Conservation (phyloP, 192 early-diverging fungal genomes). For the Coemansia sp. region DNA sequence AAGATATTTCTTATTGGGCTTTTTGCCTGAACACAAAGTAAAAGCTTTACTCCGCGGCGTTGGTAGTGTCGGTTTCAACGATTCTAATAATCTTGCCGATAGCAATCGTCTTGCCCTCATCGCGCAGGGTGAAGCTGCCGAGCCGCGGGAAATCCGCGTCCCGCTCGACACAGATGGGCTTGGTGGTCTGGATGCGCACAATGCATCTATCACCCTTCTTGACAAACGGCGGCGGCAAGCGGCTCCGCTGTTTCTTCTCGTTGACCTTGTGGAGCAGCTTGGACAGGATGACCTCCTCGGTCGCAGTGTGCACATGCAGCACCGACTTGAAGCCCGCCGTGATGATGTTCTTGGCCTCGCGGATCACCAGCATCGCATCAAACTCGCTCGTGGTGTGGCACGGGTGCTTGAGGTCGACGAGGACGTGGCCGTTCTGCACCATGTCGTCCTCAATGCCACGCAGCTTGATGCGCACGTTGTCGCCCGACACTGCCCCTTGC, state of each 20-base stretch:
- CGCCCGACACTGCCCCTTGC: slow-evolving; percentile 73
- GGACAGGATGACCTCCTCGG: slow-evolving; percentile 84
- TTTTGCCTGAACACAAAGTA: no score
- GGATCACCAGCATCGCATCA: slow-evolving; percentile 83
- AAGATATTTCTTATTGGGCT: no score
- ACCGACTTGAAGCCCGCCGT: slow-evolving; percentile 94
- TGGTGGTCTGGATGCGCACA: slow-evolving; percentile 75
- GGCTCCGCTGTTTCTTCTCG: slow-evolving; percentile 87
- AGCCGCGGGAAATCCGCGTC: slow-evolving; percentile 86
- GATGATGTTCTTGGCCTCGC: slow-evolving; percentile 95
- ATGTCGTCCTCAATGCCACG: slow-evolving; percentile 94
- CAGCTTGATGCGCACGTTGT: slow-evolving; percentile 90
- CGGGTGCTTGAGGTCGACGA: slow-evolving; percentile 76
- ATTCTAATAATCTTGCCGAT: slow-evolving; percentile 94
- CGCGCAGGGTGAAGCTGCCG: slow-evolving; percentile 97
- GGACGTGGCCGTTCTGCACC: slow-evolving; percentile 80
- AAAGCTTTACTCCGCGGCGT: neutral
- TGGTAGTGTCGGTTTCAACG: neutral
- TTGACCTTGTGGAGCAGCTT: slow-evolving; percentile 88
- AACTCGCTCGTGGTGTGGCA: slow-evolving; percentile 78
- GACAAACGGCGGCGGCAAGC: slow-evolving; percentile 87
- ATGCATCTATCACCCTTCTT: slow-evolving; percentile 90
- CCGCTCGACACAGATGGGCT: slow-evolving; percentile 82
- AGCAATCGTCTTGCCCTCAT: slow-evolving; percentile 85
- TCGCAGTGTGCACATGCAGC: slow-evolving; percentile 84